A percentile compares a stretch with the other conserved stretches of the same genome.
Evolutionary conservation across 768 basidiomycete genomes (phyloP).

Genomic region (Leccinum boreale): DNA sequence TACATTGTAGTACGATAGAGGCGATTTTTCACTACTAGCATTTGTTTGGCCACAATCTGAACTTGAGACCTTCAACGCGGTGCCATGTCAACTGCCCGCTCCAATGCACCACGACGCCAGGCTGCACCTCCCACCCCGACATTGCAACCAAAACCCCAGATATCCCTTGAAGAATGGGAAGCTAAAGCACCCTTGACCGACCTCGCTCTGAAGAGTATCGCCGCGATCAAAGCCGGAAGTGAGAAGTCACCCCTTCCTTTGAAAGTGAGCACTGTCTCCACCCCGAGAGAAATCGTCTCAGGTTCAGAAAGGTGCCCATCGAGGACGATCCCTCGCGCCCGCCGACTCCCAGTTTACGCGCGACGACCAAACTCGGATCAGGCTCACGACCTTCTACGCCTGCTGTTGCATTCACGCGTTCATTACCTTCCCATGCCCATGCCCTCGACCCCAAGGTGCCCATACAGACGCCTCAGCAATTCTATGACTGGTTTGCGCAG

Average conservation of each 20-base stretch:
- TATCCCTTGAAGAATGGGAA: constrained; percentile 92
- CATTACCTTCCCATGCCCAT: constrained; percentile 45
- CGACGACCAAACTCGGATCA: constrained; percentile 37
- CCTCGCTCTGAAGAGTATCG: constrained; percentile 62
- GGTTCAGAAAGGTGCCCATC: constrained; percentile 40
- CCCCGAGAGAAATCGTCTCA: constrained; percentile 25
- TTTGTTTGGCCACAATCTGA: constrained; percentile 6
- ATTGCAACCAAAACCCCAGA: constrained; percentile 39
- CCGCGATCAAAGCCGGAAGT: constrained; percentile 55
- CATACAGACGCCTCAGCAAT: constrained; percentile 89
- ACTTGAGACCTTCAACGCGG: neutral
- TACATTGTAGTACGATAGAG: constrained; percentile 8
- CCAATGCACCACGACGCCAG: constrained; percentile 26
- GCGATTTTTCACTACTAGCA: neutral
- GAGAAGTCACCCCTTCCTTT: constrained; percentile 63
- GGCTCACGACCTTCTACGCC: constrained; percentile 48
- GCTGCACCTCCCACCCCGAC: constrained; percentile 23
- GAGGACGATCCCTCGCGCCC: constrained; percentile 36
- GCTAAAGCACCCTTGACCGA: constrained; percentile 73
- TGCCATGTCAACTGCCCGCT: constrained; percentile 24
- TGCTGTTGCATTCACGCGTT: constrained; percentile 17
- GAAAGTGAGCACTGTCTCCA: constrained; percentile 51
- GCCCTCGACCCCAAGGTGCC: constrained; percentile 72
- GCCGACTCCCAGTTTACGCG: constrained; percentile 35
- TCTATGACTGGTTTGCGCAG: constrained; percentile 93